Base-by-base conservation (phyloP, 1,139 yeast species). In the Barnettozyma hawaiiensis region DNA sequence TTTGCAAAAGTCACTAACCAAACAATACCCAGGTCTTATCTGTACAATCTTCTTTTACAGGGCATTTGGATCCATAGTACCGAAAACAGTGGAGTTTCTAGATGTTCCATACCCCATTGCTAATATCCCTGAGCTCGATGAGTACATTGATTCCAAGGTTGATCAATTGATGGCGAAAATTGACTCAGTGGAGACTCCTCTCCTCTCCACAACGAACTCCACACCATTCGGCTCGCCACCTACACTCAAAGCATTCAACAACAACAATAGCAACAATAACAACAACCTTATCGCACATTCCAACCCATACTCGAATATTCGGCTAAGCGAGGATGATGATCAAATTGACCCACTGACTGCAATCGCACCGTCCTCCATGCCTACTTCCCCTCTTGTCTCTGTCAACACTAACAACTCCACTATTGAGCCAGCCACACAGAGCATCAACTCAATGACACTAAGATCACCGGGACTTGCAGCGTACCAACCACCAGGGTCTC, bases 41-140 rank as follows among this genome's bases (percentile, higher is more conserved):
- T 79, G 85, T 69, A 67, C 85, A 2, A 76, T 85, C 22, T 75
- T 85, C 60, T 85, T 85, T 59, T 78, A 80, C 46, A 64, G 95
- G 37, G 65, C 83, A 26, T 80, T 85, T 59, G 90, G 92, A 0
- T 75, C 82, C 2, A 68, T 83, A 20, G 62, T 65, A 1, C 90
- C 94, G 2, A 60, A 67, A 19, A 71, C 73, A 2, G 62, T 58
- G 1, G 74, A 70, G 44, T 61, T 64, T 8, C 50, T 66, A 3
- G 73, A 69, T 12, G 58, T 71, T 7, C 60, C 71, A 7, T 70
- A 69, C 23, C 40, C 35, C 7, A 29, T 10, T 6, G 24, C 41
- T 9, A 35, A 32, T 8, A 19, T 36, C 11, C 46, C 33, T 4
- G 40, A 34, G 16, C 31, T 39, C 4, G 36, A 40, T 1, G 28